Conservation (phyloP, 305 asterid species). For the Plantago coronopus region DNA sequence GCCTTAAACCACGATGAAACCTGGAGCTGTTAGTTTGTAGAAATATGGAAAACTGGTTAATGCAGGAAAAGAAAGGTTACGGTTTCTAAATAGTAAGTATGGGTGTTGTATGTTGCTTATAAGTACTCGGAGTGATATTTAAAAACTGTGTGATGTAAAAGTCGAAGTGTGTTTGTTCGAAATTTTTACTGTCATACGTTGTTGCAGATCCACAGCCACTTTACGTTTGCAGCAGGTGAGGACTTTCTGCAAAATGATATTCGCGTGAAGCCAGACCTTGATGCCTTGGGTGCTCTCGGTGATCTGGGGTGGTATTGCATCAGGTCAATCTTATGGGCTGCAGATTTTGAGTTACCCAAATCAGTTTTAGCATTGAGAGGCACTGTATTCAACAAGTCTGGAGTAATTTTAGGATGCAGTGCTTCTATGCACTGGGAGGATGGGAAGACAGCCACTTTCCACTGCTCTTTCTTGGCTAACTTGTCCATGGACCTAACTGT, state of each 20-base stretch:
- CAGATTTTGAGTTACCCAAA: slow-evolving; percentile 55
- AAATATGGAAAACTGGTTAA: too few species aligned
- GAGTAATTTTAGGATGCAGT: slow-evolving; percentile 57
- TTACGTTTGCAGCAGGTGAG: slow-evolving; percentile 38
- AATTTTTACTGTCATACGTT: slow-evolving; percentile 11
- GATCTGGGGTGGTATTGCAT: slow-evolving; percentile 82
- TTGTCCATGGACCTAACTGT: slow-evolving; percentile 42
- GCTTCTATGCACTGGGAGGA: slow-evolving; percentile 70
- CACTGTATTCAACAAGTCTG: slow-evolving; percentile 46
- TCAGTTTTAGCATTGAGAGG: slow-evolving; percentile 50
- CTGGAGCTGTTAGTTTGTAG: too few species aligned
- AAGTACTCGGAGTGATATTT: too few species aligned
- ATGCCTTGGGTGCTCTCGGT: slow-evolving; percentile 82
- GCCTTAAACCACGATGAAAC: too few species aligned
- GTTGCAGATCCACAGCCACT: slow-evolving; percentile 56
- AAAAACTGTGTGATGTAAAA: too few species aligned
- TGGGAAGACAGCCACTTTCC: slow-evolving; percentile 53
- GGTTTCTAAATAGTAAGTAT: too few species aligned
- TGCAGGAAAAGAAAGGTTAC: too few species aligned
- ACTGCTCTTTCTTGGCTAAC: slow-evolving; percentile 48
- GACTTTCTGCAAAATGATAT: slow-evolving; percentile 60
- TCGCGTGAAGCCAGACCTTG: slow-evolving; percentile 79
- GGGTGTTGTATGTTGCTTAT: too few species aligned
- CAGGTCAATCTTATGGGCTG: slow-evolving; percentile 77
- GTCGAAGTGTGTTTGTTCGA: neutral